Conservation (phyloP, 2,329 filamentous ascomycete species). For the Fusarium sp. region DNA sequence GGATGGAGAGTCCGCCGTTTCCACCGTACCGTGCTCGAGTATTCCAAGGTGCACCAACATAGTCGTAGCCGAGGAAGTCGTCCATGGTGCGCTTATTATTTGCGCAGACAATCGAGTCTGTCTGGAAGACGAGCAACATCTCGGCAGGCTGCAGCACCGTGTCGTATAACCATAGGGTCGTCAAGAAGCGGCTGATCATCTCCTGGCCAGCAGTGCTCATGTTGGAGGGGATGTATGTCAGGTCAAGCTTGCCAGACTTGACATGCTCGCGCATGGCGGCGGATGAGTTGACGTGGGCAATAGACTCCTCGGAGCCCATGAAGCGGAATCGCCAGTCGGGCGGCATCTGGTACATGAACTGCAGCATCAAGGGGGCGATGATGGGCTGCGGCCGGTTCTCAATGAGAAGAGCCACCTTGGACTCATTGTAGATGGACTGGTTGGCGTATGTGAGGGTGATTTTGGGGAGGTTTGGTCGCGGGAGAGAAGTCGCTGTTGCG, state of each 20-base stretch:
- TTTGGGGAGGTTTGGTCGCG: not conserved
- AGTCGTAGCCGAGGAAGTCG: conserved; percentile 68
- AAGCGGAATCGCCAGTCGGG: conserved; percentile 12
- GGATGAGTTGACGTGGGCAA: conserved; percentile 57
- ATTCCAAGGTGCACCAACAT: conserved; percentile 68
- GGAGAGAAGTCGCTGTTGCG: not conserved
- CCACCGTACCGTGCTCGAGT: conserved; percentile 61
- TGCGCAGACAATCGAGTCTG: conserved; percentile 70
- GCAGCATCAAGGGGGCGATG: conserved; percentile 9
- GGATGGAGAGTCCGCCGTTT: conserved; percentile 69
- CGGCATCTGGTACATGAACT: conserved; percentile 11
- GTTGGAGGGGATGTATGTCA: conserved; percentile 67
- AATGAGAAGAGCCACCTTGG: conserved; percentile 12
- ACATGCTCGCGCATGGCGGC: conserved; percentile 63
- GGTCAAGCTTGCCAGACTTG: conserved; percentile 63
- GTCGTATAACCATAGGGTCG: conserved; percentile 68
- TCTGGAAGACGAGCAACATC: conserved; percentile 70
- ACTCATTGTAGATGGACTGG: conserved; percentile 12
- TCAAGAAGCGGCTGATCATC: conserved; percentile 68
- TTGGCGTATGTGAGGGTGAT: conserved; percentile 11
- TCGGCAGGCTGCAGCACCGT: conserved; percentile 64
- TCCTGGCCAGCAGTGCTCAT: conserved; percentile 68
- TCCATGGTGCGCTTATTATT: conserved; percentile 65
- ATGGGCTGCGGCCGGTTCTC: conserved; percentile 12
- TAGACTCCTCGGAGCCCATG: conserved; percentile 8